Percentiles rank a stretch among this genome's conserved stretches.
Conservation (phyloP, 108 stramenopile genomes). For the Cyclotella choctawhatcheeana region DNA sequence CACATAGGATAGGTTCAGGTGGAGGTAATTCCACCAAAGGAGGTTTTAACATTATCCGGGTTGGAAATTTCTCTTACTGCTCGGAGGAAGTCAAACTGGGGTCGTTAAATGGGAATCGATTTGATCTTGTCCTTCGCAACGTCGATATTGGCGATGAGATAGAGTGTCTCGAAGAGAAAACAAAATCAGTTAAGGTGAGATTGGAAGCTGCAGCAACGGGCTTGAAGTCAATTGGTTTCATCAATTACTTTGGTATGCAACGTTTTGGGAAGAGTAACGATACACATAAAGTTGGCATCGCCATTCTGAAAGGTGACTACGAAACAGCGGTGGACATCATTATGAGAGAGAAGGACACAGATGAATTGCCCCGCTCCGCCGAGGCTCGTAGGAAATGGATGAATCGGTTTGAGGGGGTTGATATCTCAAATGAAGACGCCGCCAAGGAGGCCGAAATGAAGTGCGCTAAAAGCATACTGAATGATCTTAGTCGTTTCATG, state of each 20-base stretch:
- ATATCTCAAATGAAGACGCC: constrained; percentile 41
- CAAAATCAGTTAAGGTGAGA: constrained; percentile 26
- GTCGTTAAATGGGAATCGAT: constrained; percentile 83
- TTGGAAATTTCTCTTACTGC: constrained; percentile 84
- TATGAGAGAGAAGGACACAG: constrained; percentile 80
- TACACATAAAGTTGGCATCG: constrained; percentile 85
- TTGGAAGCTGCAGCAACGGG: constrained; percentile 60
- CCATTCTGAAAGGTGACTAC: constrained; percentile 78
- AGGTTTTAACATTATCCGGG: constrained; percentile 52
- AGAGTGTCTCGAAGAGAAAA: constrained; percentile 1
- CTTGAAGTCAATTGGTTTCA: constrained; percentile 75
- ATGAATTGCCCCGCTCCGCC: constrained; percentile 46
- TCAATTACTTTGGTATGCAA: constrained; percentile 97
- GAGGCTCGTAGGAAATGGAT: constrained; percentile 73
- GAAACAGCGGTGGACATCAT: constrained; percentile 81
- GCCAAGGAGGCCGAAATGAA: constrained; percentile 63
- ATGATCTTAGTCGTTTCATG: constrained; percentile 68
- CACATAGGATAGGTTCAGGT: constrained; percentile 33
- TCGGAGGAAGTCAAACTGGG: constrained; percentile 74
- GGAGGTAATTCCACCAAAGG: constrained; percentile 65
- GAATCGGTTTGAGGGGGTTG: constrained; percentile 63
- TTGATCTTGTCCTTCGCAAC: constrained; percentile 87
- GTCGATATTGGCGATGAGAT: constrained; percentile 45
- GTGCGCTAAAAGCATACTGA: constrained; percentile 55
- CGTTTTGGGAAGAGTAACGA: constrained; percentile 90